phyloP scores from a whole-genome alignment of 345 rosid species.

The Rhodamnia argentea region DNA sequence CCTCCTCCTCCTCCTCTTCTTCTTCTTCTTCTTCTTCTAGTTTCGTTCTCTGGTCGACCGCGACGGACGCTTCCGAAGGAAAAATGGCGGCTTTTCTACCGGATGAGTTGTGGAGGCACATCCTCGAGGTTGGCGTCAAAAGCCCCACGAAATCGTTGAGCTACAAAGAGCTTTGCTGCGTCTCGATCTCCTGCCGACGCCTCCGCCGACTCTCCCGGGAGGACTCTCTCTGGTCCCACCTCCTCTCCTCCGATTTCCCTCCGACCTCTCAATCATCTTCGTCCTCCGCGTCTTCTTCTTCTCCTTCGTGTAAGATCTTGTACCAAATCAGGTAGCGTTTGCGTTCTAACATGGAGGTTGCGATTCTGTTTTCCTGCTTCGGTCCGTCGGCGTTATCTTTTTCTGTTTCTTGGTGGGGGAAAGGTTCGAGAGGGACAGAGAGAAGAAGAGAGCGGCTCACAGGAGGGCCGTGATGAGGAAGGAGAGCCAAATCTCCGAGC shows the following conservation, averaged over 20 bases:
- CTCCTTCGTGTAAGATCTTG: conserved; percentile 23
- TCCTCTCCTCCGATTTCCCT: conserved; percentile 46
- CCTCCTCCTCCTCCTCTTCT: no score
- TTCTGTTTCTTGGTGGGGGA: background rate
- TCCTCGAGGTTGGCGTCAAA: conserved; percentile 45
- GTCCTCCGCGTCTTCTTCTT: conserved; percentile 7
- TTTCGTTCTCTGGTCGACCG: background rate
- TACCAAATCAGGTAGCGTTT: conserved; percentile 40
- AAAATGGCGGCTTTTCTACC: conserved; percentile 32
- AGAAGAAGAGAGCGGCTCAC: conserved; percentile 42
- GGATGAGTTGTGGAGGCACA: conserved; percentile 72
- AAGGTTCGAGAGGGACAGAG: conserved; percentile 71
- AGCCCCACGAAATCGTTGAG: conserved; percentile 20
- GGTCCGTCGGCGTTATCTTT: background rate
- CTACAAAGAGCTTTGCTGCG: conserved; percentile 64
- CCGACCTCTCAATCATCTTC: background rate
- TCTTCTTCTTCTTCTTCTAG: background rate
- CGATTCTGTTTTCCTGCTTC: background rate
- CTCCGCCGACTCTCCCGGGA: conserved; percentile 57
- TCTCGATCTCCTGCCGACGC: conserved; percentile 71
- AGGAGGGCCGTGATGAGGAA: conserved; percentile 54
- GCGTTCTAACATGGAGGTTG: background rate
- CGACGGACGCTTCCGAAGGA: background rate
- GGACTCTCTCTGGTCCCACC: conserved; percentile 52
- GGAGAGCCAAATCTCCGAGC: conserved; percentile 63